phyloP scores from a whole-genome alignment of 1,139 yeast species.

The Zygotorulaspora mrakii region DNA sequence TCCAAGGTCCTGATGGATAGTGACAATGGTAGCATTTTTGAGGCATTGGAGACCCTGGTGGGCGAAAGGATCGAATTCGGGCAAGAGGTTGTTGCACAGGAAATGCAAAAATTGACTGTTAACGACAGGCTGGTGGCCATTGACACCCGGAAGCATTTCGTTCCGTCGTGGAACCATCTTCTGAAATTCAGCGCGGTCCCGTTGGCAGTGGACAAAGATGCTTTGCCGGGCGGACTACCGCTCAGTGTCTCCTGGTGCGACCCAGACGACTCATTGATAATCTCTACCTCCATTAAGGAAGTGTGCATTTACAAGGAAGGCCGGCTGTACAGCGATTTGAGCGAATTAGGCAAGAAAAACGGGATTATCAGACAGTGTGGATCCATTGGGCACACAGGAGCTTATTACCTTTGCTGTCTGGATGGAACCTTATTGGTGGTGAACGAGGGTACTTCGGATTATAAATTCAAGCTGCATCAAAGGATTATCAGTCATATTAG shows the following conservation, averaged over 20 bases:
- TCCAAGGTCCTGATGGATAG: conserved; percentile 17
- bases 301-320: conserved; percentile 13
- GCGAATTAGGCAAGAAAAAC: conserved; percentile 5
- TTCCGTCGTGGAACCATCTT: conserved; percentile 20
- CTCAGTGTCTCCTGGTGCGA: conserved; percentile 17
- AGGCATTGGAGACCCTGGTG: conserved; percentile 49
- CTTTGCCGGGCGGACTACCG: conserved; percentile 8
- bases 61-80: conserved; percentile 47
- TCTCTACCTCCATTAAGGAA: conserved; percentile 23
- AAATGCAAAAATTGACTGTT: conserved; percentile 17
- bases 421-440: conserved; percentile 36
- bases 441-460: conserved; percentile 8
- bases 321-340: conserved; percentile 1
- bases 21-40: conserved; percentile 32
- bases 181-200: conserved; percentile 9
- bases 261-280: conserved; percentile 10
- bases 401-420: conserved; percentile 37
- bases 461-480: conserved; percentile 38
- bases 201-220: neutral
- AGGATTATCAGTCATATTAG: conserved; percentile 44
- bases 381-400: conserved; percentile 9
- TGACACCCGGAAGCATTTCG: neutral
- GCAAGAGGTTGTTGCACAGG: conserved; percentile 19
- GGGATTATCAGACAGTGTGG: conserved; percentile 38
- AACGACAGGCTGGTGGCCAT: conserved; percentile 13